A percentile compares a stretch with the other conserved stretches of the same genome.
Evolutionary conservation across 116 monocot genomes (phyloP).

Genomic region (Dioscorea cayenensis): DNA sequence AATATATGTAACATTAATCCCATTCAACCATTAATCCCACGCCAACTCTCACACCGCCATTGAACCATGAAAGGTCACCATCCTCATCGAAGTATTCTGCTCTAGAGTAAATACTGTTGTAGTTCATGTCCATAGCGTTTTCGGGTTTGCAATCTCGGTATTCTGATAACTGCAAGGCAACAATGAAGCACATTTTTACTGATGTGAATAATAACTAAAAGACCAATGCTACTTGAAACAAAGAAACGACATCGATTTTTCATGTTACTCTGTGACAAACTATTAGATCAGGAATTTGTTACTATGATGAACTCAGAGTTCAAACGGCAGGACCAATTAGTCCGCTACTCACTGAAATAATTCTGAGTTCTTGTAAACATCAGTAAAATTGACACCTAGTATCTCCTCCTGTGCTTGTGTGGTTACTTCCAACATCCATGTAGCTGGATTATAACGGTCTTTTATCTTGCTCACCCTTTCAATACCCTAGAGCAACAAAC

Average conservation of each 20-base stretch:
- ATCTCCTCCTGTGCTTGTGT: constrained; percentile 24
- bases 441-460: constrained; percentile 27
- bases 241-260: no score
- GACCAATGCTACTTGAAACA: no score
- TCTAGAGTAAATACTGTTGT: constrained; percentile 21
- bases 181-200: neutral
- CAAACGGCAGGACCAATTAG: no score
- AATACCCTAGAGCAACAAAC: constrained; percentile 18
- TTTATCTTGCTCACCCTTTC: constrained; percentile 40
- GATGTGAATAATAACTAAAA: no score
- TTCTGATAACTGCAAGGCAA: constrained; percentile 6
- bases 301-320: no score
- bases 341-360: constrained; percentile 8
- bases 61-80: constrained; percentile 67
- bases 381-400: constrained; percentile 33
- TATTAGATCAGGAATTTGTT: no score
- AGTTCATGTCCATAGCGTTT: constrained; percentile 15
- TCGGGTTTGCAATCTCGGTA: constrained; percentile 11
- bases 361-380: constrained; percentile 15
- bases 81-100: constrained; percentile 29
- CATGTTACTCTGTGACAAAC: no score
- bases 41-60: constrained; percentile 72
- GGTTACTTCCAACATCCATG: constrained; percentile 6
- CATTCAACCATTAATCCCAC: no score
- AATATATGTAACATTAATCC: no score